Base-by-base conservation (phyloP, 108 stramenopile species). In the Pseudonitzschia multistriata region DNA sequence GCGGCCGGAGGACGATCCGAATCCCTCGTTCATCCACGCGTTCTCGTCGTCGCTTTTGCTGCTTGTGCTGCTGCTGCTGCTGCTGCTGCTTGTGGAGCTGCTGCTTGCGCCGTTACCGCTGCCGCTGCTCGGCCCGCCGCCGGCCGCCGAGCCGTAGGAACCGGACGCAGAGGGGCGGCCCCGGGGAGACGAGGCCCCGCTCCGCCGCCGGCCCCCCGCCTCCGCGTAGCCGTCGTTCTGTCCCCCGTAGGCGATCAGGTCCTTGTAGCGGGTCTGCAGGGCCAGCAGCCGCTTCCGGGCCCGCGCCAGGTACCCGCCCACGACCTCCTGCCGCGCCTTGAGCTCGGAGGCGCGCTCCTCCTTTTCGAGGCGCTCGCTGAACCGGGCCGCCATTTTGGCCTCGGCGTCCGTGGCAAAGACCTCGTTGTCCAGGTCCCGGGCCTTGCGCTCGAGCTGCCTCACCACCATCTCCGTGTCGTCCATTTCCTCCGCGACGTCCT, bases 401-500 rank as follows among this genome's bases (percentile, higher is more conserved):
- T 94, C 88, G 24, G 85, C 84, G 36, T 88, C 70, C 28, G 79
- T 30, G 25, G 71, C 74, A 24, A 81, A 49, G 14, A 83, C 33
- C 19, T 91, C 90, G 36, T 85, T 54, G 11, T 90, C 72, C 36
- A 94, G 67, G 6, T 63, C 62, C 2, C 53, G 49, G 45, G 78
- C 39, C 74, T 91, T 94, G 0, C 76, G 71, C 21, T 79, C 72
- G 31, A 94, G 69, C n/a, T 88, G 86, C 33, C 82, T 62, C 22
- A 91, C 86, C 31, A 90, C 82, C 17, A 91, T 45, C 34, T 88
- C 79, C 1, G 87, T 83, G 55, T 91, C 93, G 40, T 91, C 89
- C 86, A 91, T 84, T 76, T 94, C 93, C 40, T 85, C 76, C 7
- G 77, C 81, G 28, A 94, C 79, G 7, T 91, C 87, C 22, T 86